phyloP scores from a whole-genome alignment of 2,329 filamentous ascomycete genomes.

The Stachybotrys chlorohalonatus region DNA sequence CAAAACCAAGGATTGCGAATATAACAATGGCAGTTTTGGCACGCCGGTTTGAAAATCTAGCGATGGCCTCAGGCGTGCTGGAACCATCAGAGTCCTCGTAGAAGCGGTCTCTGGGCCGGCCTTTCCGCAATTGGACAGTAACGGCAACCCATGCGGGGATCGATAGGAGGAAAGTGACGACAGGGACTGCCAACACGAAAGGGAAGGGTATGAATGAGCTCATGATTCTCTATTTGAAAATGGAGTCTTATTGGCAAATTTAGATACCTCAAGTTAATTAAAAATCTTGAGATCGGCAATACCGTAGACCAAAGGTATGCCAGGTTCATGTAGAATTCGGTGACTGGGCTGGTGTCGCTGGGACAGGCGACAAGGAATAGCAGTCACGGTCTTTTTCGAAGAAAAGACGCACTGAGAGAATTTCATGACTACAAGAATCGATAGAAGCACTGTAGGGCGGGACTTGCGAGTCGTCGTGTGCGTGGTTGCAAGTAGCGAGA shows the following conservation, averaged over 20 bases:
- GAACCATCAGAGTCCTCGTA: slow-evolving; percentile 3
- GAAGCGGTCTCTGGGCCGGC: slow-evolving; percentile 1
- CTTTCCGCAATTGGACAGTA: neutral
- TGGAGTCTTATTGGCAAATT: neutral
- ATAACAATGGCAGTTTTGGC: neutral
- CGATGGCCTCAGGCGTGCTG: neutral
- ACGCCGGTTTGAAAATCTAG: neutral
- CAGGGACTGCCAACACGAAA: neutral
- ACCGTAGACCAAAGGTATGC: neutral
- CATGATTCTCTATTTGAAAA: neutral
- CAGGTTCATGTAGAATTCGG: neutral
- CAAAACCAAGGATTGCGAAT: neutral
- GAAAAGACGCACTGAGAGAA: neutral
- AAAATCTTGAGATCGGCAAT: neutral
- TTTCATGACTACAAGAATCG: neutral
- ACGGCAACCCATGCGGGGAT: neutral
- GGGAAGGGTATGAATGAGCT: neutral
- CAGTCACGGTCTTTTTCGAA: neutral
- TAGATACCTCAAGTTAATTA: too few relatives aligned
- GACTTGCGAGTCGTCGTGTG: neutral
- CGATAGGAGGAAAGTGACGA: neutral
- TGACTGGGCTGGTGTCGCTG: neutral
- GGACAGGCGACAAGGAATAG: neutral
- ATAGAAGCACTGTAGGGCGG: neutral
- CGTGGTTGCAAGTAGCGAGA: neutral